phyloP scores from a whole-genome alignment of 805 yeast species.

The Blastobotrys chiropterorum region DNA sequence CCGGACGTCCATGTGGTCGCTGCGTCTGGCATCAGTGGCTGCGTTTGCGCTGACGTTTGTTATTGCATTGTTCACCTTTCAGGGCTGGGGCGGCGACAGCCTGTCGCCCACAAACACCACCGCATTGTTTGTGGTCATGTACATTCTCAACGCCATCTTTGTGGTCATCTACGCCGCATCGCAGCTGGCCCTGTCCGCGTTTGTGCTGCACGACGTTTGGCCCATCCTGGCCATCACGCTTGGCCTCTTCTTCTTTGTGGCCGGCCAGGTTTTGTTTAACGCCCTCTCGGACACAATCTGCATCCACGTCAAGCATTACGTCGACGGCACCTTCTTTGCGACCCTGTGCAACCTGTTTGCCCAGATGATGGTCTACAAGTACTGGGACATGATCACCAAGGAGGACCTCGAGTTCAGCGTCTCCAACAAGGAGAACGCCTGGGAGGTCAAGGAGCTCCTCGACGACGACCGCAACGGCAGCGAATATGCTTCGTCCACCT shows the following conservation, averaged over 20 bases:
- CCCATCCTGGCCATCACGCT: conserved; percentile 77
- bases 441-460: conserved; percentile 31
- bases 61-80: conserved; percentile 66
- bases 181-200: conserved; percentile 60
- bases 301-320: conserved; percentile 67
- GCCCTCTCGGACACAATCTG: conserved; percentile 66
- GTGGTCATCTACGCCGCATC: conserved; percentile 56
- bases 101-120: conserved; percentile 49
- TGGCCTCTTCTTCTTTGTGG: conserved; percentile 65
- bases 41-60: conserved; percentile 65
- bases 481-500: conserved; percentile 33
- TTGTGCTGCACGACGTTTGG: conserved; percentile 75
- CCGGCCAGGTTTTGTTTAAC: conserved; percentile 74
- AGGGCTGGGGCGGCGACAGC: conserved; percentile 45
- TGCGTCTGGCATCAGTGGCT: conserved; percentile 45
- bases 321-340: conserved; percentile 86
- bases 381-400: conserved; percentile 92
- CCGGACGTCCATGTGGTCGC: conserved; percentile 47
- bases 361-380: conserved; percentile 91
- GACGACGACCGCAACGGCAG: conserved; percentile 26
- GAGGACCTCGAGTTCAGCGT: conserved; percentile 93
- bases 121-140: conserved; percentile 65
- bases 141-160: conserved; percentile 63
- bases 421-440: conserved; percentile 41
- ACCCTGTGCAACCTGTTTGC: conserved; percentile 74